Base-by-base conservation (phyloP, 2,329 filamentous ascomycete genomes). In the Pseudogymnoascus sp. region DNA sequence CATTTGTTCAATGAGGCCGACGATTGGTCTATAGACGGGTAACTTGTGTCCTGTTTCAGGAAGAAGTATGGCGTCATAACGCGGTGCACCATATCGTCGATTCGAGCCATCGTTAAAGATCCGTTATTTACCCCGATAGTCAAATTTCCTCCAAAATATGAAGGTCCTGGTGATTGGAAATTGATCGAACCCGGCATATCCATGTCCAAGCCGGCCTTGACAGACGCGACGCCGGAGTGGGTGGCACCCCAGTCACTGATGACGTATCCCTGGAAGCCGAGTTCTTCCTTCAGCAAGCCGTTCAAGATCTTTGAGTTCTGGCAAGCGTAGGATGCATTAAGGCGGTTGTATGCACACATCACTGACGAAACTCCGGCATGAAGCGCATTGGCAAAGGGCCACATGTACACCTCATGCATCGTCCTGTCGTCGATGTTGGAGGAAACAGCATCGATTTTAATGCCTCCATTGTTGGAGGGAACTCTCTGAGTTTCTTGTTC, bases 341-440 rank as follows among this genome's bases (percentile, higher is more conserved):
- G 68, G 63, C 75, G 65, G 68, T 78, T 75, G 66, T 78, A 79
- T 0, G 87, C 85, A 74, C 85, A 86, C 85, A 88, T 88, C 65
- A 85, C 74, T 11, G 82, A 75, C 3, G 83, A 83, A 6, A 88
- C 86, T 9, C 88, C 87, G 7, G 88, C 88, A 63, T 80, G 80
- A 62, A 91, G 83, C 1, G 87, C 87, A 70, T 92, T 88, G 25
- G 83, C 87, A 70, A 92, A 93, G 0, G 89, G 89, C 89, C 89
- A 92, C 25, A 88, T 77, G 71, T 91, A 93, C 5, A 91, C 75
- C 73, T 92, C 89, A 69, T 91, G 89, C 71, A 91, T 77, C 0
- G 88, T 88, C 66, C 88, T 84, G 73, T 92, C 89, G 64, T 90
- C 88, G 16, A 89, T 78, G 68, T 88, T 88, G 46, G 82, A 82